Evolutionary conservation across 495 filamentous ascomycete species (phyloP), one percentile per base, ranked within the genome.

Genomic region (Tuber indicum): DNA sequence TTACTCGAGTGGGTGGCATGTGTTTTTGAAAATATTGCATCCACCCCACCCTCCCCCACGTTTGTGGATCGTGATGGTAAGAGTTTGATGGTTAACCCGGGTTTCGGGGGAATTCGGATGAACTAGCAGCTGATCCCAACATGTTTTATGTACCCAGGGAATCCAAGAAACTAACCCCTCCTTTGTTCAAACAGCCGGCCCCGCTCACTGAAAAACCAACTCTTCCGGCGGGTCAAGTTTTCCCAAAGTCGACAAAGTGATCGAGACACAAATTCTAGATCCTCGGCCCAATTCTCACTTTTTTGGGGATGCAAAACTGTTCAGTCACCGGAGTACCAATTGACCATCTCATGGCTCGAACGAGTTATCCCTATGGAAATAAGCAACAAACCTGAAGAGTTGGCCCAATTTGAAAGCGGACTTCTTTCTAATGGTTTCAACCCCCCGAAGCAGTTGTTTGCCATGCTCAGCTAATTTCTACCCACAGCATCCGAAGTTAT

Each of bases 41-140:
- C 7, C n/a, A 0, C 3, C 3, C 52, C n/a, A 32, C 23, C 23
- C 19, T n/a, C 52, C n/a, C 32, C 71, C 71, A 72, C 71, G 36
- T 46, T 44, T 72, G 71, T 44, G 71, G 2, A 42, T 44, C n/a
- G 17, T 72, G 21, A 14, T 72, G 71, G 71, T 17, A 14, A 21
- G 71, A 43, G 71, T 17, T 3, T 66, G 58, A 36, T 66, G 26
- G 58, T 66, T 36, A 66, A 66, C 58, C 58, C 58, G 58, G 58
- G 58, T 66, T 66, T 66, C 58, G 58, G 58, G 58, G 26, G 26
- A 66, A 66, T 36, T 66, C 58, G 58, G 58, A 36, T 66, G 26
- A 7, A 17, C 14, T 17, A 36, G 32, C 52, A 32, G 14, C 26
- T 36, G 16, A 7, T 66, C n/a, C 58, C 26, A 17, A 36, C 58